Percentiles rank a stretch among this genome's conserved stretches.
phyloP scores from a whole-genome alignment of 2,329 filamentous ascomycete genomes.

The Aspergillus japonicus region DNA sequence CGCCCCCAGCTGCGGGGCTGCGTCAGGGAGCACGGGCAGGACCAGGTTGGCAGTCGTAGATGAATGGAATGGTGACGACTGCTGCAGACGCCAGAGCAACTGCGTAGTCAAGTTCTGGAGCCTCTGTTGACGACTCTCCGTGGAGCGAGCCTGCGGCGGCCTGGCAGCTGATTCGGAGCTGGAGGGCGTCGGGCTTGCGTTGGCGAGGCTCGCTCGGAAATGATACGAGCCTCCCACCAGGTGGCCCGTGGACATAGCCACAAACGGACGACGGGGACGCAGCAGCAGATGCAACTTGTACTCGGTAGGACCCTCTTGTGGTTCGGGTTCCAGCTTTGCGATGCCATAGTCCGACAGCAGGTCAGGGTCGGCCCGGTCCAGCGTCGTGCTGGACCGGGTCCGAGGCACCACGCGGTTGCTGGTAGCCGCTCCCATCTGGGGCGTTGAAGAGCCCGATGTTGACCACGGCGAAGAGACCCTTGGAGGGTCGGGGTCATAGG shows the following conservation, averaged over 20 bases:
- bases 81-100: slow-evolving; percentile 88
- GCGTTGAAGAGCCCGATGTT: slow-evolving; percentile 51
- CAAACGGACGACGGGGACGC: slow-evolving; percentile 72
- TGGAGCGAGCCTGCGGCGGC: slow-evolving; percentile 51
- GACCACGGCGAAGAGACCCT: slow-evolving; percentile 90
- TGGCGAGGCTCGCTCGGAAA: slow-evolving; percentile 31
- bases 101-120: slow-evolving; percentile 93
- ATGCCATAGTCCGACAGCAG: slow-evolving; percentile 60
- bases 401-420: slow-evolving; percentile 26
- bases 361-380: slow-evolving; percentile 41
- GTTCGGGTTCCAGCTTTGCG: slow-evolving; percentile 80
- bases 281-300: slow-evolving; percentile 93
- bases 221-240: slow-evolving; percentile 55
- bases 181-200: slow-evolving; percentile 24
- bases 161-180: slow-evolving; percentile 35
- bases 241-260: slow-evolving; percentile 65
- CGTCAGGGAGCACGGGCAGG: slow-evolving; percentile 71
- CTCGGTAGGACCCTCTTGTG: slow-evolving; percentile 90
- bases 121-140: slow-evolving; percentile 74
- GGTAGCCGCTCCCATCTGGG: slow-evolving; percentile 29
- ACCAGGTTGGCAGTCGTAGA: slow-evolving; percentile 73
- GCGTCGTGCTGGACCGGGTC: slow-evolving; percentile 36
- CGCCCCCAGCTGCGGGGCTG: slow-evolving; percentile 56
- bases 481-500: slow-evolving; percentile 84
- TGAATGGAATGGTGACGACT: slow-evolving; percentile 88